Evolutionary conservation across 1,284 basidiomycete species (phyloP).

Genomic region (Vanrija humicola): DNA sequence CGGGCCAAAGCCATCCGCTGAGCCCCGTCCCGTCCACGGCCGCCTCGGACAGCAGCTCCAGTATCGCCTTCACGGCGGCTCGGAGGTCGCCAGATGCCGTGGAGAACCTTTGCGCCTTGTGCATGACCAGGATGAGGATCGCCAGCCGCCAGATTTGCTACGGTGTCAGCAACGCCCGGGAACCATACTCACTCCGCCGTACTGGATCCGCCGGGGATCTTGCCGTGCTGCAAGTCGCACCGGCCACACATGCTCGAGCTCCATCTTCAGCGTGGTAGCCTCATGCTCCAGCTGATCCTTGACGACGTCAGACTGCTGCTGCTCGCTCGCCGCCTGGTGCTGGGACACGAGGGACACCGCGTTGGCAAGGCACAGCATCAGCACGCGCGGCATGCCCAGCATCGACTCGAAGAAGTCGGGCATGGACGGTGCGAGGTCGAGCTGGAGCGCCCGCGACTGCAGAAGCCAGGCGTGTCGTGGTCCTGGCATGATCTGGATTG

Average conservation of each 20-base stretch:
- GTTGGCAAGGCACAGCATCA: background rate
- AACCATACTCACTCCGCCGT: background rate
- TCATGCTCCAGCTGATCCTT: constrained; percentile 5
- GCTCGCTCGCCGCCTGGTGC: background rate
- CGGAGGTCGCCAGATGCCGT: background rate
- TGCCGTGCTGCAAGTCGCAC: constrained; percentile 1
- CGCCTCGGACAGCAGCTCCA: background rate
- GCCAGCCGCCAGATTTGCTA: constrained; percentile 1
- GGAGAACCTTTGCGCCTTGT: background rate
- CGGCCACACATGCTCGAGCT: constrained; percentile 6
- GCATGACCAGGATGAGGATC: constrained; percentile 1
- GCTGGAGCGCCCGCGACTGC: constrained; percentile 7
- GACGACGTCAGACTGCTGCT: background rate
- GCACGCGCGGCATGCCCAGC: constrained; percentile 1
- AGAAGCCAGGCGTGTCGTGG: constrained; percentile 1
- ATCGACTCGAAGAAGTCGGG: constrained; percentile 7
- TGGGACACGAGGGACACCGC: constrained; percentile 1
- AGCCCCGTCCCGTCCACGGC: background rate
- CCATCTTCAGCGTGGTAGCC: background rate
- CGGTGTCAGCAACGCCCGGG: too few species aligned
- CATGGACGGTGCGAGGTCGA: background rate
- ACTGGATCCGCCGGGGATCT: constrained; percentile 1
- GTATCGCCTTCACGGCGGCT: background rate
- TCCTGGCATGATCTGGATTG: background rate
- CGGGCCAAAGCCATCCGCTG: constrained; percentile 6